These are phyloP conservation scores for Tillandsia leiboldiana DNA, from an alignment of 176 grass and related monocot species.

Conservation along the genomic window DNA sequence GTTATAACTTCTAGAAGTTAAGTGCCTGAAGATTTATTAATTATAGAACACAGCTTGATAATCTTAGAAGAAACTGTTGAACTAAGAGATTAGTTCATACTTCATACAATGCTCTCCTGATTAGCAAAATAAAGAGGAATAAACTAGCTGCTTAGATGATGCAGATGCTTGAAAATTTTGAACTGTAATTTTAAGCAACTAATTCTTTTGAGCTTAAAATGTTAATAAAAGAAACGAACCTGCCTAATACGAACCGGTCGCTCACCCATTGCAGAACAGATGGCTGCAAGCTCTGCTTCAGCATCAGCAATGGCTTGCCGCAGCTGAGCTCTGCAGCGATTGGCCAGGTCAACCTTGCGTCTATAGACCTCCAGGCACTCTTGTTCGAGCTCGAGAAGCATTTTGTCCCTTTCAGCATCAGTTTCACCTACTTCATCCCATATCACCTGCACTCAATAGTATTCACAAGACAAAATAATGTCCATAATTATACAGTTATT, in stretches of 20 bases:
- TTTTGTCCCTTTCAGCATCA: constrained; percentile 45
- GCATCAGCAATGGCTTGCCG: constrained; percentile 52
- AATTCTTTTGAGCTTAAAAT: not conserved
- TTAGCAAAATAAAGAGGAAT: not conserved
- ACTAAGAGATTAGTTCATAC: not conserved
- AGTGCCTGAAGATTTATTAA: not conserved
- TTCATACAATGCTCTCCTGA: not conserved
- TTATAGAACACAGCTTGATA: not conserved
- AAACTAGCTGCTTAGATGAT: not conserved
- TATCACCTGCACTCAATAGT: constrained; percentile 35
- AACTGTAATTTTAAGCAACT: not conserved
- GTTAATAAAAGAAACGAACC: constrained; percentile 33
- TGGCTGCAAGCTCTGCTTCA: constrained; percentile 62
- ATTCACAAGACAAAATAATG: constrained; percentile 6
- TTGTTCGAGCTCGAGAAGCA: constrained; percentile 54
- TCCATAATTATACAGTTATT: not conserved
- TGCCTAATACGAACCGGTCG: constrained; percentile 38
- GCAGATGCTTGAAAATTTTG: not conserved
- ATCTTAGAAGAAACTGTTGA: constrained; percentile 1
- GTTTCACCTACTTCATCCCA: constrained; percentile 85
- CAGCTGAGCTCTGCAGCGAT: constrained; percentile 48
- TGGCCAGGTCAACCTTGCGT: constrained; percentile 68
- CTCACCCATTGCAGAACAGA: constrained; percentile 67
- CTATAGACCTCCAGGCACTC: constrained; percentile 64
- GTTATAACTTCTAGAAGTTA: not conserved